phyloP scores from a whole-genome alignment of 495 filamentous ascomycete genomes.

The Penicilliopsis zonata region DNA sequence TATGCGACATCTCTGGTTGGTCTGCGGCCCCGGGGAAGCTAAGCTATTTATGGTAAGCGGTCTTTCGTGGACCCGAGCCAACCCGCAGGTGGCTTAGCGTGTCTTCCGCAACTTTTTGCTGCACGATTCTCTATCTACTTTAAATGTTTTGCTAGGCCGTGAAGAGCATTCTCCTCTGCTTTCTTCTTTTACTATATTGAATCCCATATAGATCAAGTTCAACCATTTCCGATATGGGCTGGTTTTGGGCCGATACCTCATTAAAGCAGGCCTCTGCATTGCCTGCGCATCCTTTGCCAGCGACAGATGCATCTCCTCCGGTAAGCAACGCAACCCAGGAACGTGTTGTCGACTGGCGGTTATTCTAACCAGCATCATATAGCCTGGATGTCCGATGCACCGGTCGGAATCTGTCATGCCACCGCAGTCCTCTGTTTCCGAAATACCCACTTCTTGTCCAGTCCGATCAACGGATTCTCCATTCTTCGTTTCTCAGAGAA shows the following conservation, averaged over 20 bases:
- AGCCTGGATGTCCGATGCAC: slow-evolving; percentile 93
- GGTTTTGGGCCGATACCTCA: slow-evolving; percentile 88
- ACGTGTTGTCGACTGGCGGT: not conserved
- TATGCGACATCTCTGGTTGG: no score
- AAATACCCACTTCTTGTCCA: slow-evolving; percentile 39
- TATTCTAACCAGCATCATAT: slow-evolving; percentile 21
- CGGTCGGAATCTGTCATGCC: slow-evolving; percentile 37
- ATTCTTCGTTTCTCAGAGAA: slow-evolving; percentile 23
- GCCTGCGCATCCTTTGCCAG: slow-evolving; percentile 30
- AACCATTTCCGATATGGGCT: slow-evolving; percentile 56
- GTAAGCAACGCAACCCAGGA: no score
- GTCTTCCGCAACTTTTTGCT: slow-evolving; percentile 12
- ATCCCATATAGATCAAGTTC: not conserved
- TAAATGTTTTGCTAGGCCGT: no score
- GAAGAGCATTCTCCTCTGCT: no score
- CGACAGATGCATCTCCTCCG: slow-evolving; percentile 41
- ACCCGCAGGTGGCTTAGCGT: no score
- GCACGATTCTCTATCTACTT: slow-evolving; percentile 4
- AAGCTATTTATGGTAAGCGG: no score
- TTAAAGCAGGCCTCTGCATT: slow-evolving; percentile 24
- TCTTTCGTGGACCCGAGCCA: no score
- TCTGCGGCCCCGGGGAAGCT: no score
- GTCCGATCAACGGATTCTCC: slow-evolving; percentile 35
- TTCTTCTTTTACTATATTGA: not conserved
- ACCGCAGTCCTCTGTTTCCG: slow-evolving; percentile 29